These are phyloP conservation scores for Pseudocercospora ulei DNA, from an alignment of 2,329 filamentous ascomycete species.

Conservation along the genomic window DNA sequence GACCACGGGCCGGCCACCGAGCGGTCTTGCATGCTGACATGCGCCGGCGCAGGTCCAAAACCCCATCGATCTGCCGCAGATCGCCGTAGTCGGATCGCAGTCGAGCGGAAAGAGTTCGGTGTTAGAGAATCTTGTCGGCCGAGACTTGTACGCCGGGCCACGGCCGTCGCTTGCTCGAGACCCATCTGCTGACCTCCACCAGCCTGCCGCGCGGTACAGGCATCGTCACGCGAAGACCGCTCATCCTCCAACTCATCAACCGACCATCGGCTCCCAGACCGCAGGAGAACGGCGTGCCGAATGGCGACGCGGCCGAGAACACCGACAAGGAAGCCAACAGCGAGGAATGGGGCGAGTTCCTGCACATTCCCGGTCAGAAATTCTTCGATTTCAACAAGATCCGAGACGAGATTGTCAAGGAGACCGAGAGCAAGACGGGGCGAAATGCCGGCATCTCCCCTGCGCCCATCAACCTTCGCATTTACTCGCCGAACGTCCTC, in stretches of 20 bases:
- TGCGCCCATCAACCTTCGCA: constrained; percentile 90
- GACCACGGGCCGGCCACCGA: constrained; percentile 14
- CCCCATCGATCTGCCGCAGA: constrained; percentile 96
- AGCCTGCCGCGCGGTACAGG: constrained; percentile 94
- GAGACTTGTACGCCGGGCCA: constrained; percentile 76
- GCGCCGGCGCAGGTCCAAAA: constrained; percentile 70
- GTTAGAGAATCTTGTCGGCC: constrained; percentile 93
- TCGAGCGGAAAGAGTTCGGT: constrained; percentile 99
- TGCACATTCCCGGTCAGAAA: constrained; percentile 95
- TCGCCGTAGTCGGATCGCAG: constrained; percentile 95
- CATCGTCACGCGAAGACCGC: constrained; percentile 90
- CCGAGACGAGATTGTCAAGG: constrained; percentile 89
- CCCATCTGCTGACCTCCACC: constrained; percentile 20
- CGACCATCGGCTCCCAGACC: constrained; percentile 51
- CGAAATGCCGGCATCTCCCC: constrained; percentile 94
- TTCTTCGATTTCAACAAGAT: constrained; percentile 98
- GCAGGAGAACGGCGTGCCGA: constrained; percentile 63
- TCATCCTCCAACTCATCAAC: constrained; percentile 97
- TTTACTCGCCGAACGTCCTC: constrained; percentile 96
- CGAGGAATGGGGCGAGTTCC: constrained; percentile 97
- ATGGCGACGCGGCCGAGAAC: constrained; percentile 55
- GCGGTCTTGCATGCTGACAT: constrained; percentile 18
- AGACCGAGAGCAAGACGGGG: constrained; percentile 94
- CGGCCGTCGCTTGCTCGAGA: background rate
- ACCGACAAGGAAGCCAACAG: constrained; percentile 72